phyloP scores from a whole-genome alignment of 164 flowering plant genomes.

The Chloranthus sessilifolius region DNA sequence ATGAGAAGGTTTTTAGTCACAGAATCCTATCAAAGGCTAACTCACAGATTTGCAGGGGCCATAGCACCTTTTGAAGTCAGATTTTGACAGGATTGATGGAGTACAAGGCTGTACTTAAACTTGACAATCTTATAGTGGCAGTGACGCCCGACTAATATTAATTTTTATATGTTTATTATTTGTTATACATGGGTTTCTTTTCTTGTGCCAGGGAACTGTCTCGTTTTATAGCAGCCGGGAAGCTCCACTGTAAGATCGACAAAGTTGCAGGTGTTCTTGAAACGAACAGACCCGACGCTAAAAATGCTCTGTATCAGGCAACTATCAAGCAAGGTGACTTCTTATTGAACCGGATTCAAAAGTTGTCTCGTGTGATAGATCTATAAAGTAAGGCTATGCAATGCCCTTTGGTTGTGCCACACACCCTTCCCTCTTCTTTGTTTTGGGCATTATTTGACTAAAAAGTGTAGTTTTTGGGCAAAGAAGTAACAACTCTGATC shows the following conservation, averaged over 20 bases:
- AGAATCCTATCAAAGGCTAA: too few relatives aligned
- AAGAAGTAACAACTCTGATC: too few relatives aligned
- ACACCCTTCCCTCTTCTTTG: too few relatives aligned
- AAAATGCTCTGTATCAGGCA: constrained; percentile 94
- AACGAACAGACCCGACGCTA: constrained; percentile 93
- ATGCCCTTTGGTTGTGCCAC: too few relatives aligned
- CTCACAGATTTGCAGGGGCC: too few relatives aligned
- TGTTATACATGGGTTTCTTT: not conserved
- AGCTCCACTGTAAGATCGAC: constrained; percentile 97
- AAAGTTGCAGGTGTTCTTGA: constrained; percentile 98
- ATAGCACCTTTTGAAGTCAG: too few relatives aligned
- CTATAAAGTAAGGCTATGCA: too few relatives aligned
- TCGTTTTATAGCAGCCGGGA: constrained; percentile 94
- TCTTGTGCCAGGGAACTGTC: constrained; percentile 72
- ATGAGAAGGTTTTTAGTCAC: too few relatives aligned
- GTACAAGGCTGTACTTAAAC: too few relatives aligned
- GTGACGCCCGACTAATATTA: not conserved
- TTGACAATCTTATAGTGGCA: not conserved
- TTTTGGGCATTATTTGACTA: too few relatives aligned
- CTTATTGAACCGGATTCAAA: constrained; percentile 85
- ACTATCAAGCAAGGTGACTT: constrained; percentile 98
- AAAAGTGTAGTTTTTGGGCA: too few relatives aligned
- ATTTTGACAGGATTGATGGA: too few relatives aligned
- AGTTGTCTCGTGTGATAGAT: constrained; percentile 94
- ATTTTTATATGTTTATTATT: not conserved